Base-by-base conservation (phyloP, 2,329 filamentous ascomycete species). In the Thielaviopsis euricoi region DNA sequence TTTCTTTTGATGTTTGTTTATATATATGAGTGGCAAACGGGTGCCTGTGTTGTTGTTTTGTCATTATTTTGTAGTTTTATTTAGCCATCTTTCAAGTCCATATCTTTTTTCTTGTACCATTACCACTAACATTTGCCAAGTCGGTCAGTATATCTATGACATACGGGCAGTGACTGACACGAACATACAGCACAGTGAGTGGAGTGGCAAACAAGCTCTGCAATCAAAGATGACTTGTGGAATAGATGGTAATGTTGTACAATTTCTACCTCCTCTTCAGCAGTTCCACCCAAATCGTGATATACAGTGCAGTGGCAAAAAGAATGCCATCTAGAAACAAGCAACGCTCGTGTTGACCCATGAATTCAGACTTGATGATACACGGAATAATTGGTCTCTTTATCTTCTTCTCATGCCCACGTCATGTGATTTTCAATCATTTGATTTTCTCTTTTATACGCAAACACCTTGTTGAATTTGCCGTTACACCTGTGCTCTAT, bases 341-440 rank as follows among this genome's bases (percentile, higher is more conserved):
- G 17, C 19, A 29, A 26, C 55, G 22, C 23, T 48, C 26, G 19
- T 13, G 33, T 51, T 29, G 22, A 19, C 40, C 46, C 10, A n/a
- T n/a, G 29, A 19, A 23, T 56, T 56, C 22, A n/a, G 46, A 50
- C 51, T 22, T 56, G 48, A 29, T 54, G 52, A 54, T 33, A 54
- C 33, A 54, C 52, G 43, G 21, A 54, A 43, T 6, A 23, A 54
- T 22, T 17, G 33, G n/a, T n/a, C n/a, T n/a, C 29, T 33, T 22
- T 21, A 22, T 54, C 17, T 43, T 33, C 29, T 33, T 10, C 25
- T 26, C 25, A 4, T 9, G 25, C 12, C 29, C 29, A 10, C 29
- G 29, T 33, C 29, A 33, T 10, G 29, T 10, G 25, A 26, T 26
- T 26, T 23, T 15, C 5, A 25, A 19, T 23, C 6, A 21, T 51